Evolutionary conservation across 1,284 basidiomycete species (phyloP).

Genomic region (Boletus smithii): DNA sequence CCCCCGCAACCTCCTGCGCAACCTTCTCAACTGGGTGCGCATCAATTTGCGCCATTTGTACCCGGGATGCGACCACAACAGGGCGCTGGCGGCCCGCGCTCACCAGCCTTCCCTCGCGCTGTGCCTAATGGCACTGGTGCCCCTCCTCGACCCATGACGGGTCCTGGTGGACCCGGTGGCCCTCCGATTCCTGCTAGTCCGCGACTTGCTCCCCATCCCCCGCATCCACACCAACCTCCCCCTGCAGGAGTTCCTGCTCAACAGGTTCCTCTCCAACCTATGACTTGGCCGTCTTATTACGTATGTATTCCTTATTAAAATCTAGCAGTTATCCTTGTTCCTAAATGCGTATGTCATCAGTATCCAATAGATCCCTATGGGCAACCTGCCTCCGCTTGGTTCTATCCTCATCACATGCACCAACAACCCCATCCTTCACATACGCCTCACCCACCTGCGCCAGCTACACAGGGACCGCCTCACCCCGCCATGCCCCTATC

Average conservation of each 20-base stretch:
- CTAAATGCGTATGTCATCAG: conserved; percentile 23
- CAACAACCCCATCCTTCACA: conserved; percentile 39
- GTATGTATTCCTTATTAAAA: conserved; percentile 36
- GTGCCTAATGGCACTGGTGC: conserved; percentile 60
- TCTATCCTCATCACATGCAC: conserved; percentile 36
- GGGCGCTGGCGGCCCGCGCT: conserved; percentile 53
- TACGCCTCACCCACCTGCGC: conserved; percentile 28
- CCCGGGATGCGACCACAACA: conserved; percentile 42
- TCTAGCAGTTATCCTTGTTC: conserved; percentile 14
- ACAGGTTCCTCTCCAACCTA: conserved; percentile 39
- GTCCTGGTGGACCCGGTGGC: conserved; percentile 49
- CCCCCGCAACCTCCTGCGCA: conserved; percentile 39
- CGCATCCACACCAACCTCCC: conserved; percentile 46
- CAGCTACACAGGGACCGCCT: conserved; percentile 38
- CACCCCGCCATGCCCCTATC: conserved; percentile 55
- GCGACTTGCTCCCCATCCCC: conserved; percentile 56
- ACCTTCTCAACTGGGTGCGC: conserved; percentile 44
- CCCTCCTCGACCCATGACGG: conserved; percentile 52
- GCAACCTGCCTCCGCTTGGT: conserved; percentile 28
- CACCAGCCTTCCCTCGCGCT: conserved; percentile 60
- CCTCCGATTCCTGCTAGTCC: conserved; percentile 61
- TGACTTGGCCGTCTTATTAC: conserved; percentile 37
- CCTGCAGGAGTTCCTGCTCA: conserved; percentile 44
- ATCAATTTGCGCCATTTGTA: conserved; percentile 45
- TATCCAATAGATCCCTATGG: conserved; percentile 26